Base-by-base conservation (phyloP, 169 alveolate species). In the Plasmodium cynomolgi region DNA sequence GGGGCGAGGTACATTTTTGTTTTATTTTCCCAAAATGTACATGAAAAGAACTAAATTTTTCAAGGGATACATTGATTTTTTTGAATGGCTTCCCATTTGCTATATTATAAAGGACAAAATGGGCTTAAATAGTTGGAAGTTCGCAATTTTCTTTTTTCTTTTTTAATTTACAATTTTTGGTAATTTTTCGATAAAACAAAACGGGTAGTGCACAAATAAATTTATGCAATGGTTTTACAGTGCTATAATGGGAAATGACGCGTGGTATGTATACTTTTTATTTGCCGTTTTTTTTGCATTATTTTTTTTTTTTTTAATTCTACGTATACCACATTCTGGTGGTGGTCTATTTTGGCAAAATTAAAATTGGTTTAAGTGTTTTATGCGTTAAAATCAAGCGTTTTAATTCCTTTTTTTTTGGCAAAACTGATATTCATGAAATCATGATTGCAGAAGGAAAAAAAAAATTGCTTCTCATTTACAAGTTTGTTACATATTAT, bases 1-100 rank as follows among this genome's bases (percentile, higher is more conserved):
- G 37, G 31, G 77, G 17, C 37, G 17, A 9, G 34, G 15, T 23
- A 20, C 77, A 68, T 68, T 68, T 8, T 68, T 26, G 9, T 80
- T 80, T 41, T 80, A 41, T 80, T 80, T 44, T 80, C 84, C 62
- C 17, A 80, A 23, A 80, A 15, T 39, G 7, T 17, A 80, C 20
- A 23, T 34, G 29, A 80, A 44, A 80, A 41, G 71, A 34, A 34
- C 84, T 41, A 15, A n/a, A 5, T 80, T 80, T 80, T 17, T 80
- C 37, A n/a, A 41, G 58, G 58, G 84, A 44, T 41, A 80, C 74
- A 80, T 17, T 80, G 58, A 80, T 41, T 80, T 80, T 29, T 80
- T 15, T 2, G 31, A 31, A 31, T 80, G 23, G 17, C 15, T 41
- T 41, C 56, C 26, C 56, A 8, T 31, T 80, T 80, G 39, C 13